These are phyloP conservation scores for Daldinia caldariorum DNA, from an alignment of 495 filamentous ascomycete genomes.

Conservation along the genomic window DNA sequence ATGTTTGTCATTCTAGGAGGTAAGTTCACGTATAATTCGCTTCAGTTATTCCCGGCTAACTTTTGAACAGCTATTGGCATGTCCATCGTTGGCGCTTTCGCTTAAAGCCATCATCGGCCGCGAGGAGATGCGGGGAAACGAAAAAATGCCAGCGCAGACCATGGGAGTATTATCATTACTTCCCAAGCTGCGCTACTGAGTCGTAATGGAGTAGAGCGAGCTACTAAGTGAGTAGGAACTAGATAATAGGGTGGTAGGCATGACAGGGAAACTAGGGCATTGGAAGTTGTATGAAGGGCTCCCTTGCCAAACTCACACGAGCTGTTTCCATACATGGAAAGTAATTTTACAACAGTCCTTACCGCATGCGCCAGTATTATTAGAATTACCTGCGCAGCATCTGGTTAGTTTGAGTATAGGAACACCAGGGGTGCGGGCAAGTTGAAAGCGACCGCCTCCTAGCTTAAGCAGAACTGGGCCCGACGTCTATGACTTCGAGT, in stretches of 20 bases:
- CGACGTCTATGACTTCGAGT: not conserved
- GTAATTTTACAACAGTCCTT: slow-evolving; percentile 45
- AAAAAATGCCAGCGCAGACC: slow-evolving; percentile 18
- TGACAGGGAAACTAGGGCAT: slow-evolving; percentile 16
- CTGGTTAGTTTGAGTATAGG: slow-evolving; percentile 5
- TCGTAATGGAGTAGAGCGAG: slow-evolving; percentile 3
- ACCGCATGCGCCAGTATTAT: slow-evolving; percentile 36
- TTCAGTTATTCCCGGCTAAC: slow-evolving; percentile 31
- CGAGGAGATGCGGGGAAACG: slow-evolving; percentile 11
- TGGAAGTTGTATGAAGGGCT: slow-evolving; percentile 19
- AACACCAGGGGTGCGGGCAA: not conserved
- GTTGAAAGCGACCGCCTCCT: not conserved
- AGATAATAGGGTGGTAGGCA: slow-evolving; percentile 20
- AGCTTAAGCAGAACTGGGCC: not conserved
- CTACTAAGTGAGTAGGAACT: slow-evolving; percentile 4
- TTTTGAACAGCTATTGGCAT: slow-evolving; percentile 55
- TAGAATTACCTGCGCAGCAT: slow-evolving; percentile 17
- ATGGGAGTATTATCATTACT: slow-evolving; percentile 8
- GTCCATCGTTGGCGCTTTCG: slow-evolving; percentile 70
- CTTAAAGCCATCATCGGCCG: slow-evolving; percentile 43
- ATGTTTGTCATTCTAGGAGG: slow-evolving; percentile 55
- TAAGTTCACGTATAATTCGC: slow-evolving; percentile 32
- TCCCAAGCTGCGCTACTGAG: slow-evolving; percentile 18
- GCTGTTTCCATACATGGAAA: slow-evolving; percentile 31
- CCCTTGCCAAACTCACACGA: slow-evolving; percentile 29